Base-by-base conservation (phyloP, 352 stramenopile genomes). In the Globisporangium sylvaticum region DNA sequence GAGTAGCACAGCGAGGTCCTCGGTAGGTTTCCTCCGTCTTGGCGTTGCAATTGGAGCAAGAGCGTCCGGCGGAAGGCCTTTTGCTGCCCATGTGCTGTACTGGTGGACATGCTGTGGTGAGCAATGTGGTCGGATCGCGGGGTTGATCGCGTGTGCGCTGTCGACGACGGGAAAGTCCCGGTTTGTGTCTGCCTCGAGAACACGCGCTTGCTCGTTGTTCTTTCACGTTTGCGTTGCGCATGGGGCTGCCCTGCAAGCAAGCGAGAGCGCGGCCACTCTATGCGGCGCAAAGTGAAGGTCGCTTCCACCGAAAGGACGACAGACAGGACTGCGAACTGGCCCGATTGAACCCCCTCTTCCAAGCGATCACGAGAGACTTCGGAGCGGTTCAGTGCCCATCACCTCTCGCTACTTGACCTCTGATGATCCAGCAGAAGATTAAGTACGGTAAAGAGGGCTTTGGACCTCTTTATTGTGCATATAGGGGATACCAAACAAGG, bases 241-340 rank as follows among this genome's bases (percentile, higher is more conserved):
- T n/a, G n/a, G n/a, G n/a, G n/a, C n/a, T n/a, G n/a, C n/a, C n/a
- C n/a, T n/a, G n/a, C n/a, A n/a, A n/a, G n/a, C n/a, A n/a, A n/a
- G n/a, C n/a, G n/a, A n/a, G n/a, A n/a, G n/a, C n/a, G n/a, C n/a
- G n/a, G n/a, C 54, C 54, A 37, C 54, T 59, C 54, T 29, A 29
- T 37, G 18, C 27, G 27, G 54, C 8, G 15, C 29, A 50, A 50
- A 22, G 42, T 50, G 42, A 50, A 22, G 18, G 42, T 42, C 27
- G 4, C 54, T 60, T 60, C 54, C 54, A 60, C 54, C 54, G 54
- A 60, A 60, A 60, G 54, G 54, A 60, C 29, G 54, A 60, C 54
- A 60, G 54, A 60, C 54, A 60, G 29, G 29, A 46, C 54, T 5
- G 27, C 39, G 7, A 27, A 42, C 54, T 60, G 54, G 27, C 14